Conservation (phyloP, 352 stramenopile genomes). For the Pythium periplocum region DNA sequence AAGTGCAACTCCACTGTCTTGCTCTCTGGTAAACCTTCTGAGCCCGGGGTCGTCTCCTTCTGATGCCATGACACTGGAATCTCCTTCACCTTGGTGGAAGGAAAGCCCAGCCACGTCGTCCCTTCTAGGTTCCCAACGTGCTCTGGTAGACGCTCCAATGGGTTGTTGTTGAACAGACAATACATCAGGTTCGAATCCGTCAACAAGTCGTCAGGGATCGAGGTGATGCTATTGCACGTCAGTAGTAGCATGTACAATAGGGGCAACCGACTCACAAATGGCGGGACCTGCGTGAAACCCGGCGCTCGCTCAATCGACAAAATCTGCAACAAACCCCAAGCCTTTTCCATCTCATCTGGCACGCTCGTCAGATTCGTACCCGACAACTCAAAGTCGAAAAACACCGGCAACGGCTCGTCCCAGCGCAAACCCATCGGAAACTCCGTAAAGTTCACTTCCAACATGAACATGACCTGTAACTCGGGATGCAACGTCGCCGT, state of each 20-base stretch:
- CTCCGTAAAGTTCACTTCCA: conserved; percentile 7
- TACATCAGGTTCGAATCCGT: neutral
- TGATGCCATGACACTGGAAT: no score
- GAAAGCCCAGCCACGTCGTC: neutral
- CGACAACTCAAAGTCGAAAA: no score
- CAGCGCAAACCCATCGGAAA: no score
- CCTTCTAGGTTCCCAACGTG: neutral
- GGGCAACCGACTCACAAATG: neutral
- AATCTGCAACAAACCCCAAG: no score
- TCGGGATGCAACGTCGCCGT: neutral
- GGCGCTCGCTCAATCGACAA: neutral
- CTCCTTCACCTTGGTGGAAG: no score
- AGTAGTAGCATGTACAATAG: neutral
- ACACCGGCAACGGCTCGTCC: no score
- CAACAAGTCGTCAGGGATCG: conserved; percentile 2
- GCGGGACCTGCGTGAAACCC: neutral
- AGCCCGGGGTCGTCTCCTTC: no score
- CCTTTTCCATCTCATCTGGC: no score
- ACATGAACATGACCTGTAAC: conserved; percentile 1
- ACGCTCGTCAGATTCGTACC: no score
- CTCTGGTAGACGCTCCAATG: neutral
- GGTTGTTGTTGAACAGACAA: neutral
- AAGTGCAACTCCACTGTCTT: no score
- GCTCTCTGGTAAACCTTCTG: no score
- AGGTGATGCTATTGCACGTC: conserved; percentile 1